Evolutionary conservation across 352 stramenopile genomes (phyloP).

Genomic region (Synura sp.): DNA sequence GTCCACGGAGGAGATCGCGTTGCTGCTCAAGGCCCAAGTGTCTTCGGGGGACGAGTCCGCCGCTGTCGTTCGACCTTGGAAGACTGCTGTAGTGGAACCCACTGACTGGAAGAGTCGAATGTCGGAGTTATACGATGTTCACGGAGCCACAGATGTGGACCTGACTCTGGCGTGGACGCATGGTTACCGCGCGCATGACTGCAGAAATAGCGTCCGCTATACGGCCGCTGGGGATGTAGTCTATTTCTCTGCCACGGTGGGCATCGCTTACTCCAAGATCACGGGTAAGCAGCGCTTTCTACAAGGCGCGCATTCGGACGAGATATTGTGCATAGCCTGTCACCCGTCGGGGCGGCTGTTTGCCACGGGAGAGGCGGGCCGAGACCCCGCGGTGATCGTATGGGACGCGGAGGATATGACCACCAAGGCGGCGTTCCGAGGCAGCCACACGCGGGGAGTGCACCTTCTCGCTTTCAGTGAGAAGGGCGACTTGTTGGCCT

Average conservation of each 20-base stretch:
- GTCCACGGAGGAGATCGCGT: neutral
- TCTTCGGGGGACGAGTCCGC: constrained; percentile 59
- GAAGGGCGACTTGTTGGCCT: constrained; percentile 63
- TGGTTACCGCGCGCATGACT: constrained; percentile 48
- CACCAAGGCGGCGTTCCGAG: constrained; percentile 49
- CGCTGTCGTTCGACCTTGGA: constrained; percentile 54
- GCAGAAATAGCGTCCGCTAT: constrained; percentile 45
- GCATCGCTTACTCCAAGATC: constrained; percentile 54
- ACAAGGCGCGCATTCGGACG: constrained; percentile 61
- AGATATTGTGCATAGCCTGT: constrained; percentile 68
- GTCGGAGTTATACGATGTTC: neutral
- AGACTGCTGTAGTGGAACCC: constrained; percentile 54
- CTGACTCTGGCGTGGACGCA: constrained; percentile 50
- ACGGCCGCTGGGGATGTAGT: constrained; percentile 59
- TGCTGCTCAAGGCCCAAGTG: neutral
- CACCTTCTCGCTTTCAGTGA: constrained; percentile 54
- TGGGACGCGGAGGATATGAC: constrained; percentile 46
- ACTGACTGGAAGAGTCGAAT: constrained; percentile 41
- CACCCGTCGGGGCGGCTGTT: constrained; percentile 62
- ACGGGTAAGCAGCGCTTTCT: constrained; percentile 44
- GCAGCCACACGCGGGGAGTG: constrained; percentile 67
- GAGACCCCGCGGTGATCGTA: constrained; percentile 52
- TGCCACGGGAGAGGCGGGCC: constrained; percentile 72
- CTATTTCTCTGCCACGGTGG: constrained; percentile 61
- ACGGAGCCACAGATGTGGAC: constrained; percentile 44